A percentile compares a stretch with the other conserved stretches of the same genome.
Conservation (phyloP, 768 basidiomycete species). For the Macrolepiota fuliginosa region DNA sequence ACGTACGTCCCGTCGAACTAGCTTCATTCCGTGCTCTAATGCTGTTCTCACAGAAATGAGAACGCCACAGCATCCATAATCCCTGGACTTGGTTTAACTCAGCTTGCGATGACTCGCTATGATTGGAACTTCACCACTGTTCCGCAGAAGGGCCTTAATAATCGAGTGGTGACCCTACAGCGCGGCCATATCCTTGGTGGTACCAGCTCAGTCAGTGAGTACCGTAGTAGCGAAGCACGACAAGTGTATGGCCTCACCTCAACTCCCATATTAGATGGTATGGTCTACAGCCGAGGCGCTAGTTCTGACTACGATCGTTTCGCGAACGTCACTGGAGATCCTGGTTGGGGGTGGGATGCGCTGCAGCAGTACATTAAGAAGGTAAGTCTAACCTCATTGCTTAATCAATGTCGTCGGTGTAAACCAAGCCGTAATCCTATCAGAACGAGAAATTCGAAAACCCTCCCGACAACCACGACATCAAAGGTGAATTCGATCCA, state of each 20-base stretch:
- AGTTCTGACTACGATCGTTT: constrained; percentile 21
- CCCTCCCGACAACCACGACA: constrained; percentile 19
- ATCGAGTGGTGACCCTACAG: constrained; percentile 21
- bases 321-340: constrained; percentile 26
- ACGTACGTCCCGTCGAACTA: constrained; percentile 3
- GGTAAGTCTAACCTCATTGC: constrained; percentile 10
- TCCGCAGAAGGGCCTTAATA: constrained; percentile 25
- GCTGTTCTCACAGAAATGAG: neutral
- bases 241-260: constrained; percentile 8
- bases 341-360: constrained; percentile 32
- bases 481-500: constrained; percentile 19
- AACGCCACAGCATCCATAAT: constrained; percentile 15
- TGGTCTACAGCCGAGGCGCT: constrained; percentile 23
- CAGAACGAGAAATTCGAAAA: constrained; percentile 19
- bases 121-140: constrained; percentile 32
- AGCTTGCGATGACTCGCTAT: neutral
- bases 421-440: neutral
- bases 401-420: constrained; percentile 15
- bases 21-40: neutral
- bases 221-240: neutral
- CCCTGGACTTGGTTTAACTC: constrained; percentile 11
- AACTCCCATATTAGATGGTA: constrained; percentile 10
- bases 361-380: constrained; percentile 24
- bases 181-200: constrained; percentile 33
- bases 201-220: constrained; percentile 28